Base-by-base conservation (phyloP, 1,284 basidiomycete genomes). In the Ceratobasidium sp. region DNA sequence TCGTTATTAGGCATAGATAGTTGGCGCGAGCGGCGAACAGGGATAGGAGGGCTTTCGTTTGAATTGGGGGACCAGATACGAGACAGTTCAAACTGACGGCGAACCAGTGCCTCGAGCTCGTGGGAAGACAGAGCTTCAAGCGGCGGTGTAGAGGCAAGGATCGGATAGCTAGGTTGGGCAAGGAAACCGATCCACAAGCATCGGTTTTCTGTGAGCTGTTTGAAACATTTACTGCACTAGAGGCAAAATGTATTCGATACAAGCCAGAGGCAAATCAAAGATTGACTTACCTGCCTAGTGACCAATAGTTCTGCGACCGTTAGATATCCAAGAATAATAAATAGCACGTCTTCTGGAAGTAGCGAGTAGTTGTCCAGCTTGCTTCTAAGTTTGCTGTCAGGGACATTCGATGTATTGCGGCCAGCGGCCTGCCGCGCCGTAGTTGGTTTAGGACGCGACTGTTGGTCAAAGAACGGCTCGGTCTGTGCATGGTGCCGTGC, bases 1-100 rank as follows among this genome's bases (percentile, higher is more conserved):
- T 69, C 66, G 43, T 69, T 69, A 54, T 69, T 69, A 8, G 66
- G 66, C 66, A 69, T 69, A 18, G 54, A 26, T n/a, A 69, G 28
- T 21, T 43, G 52, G 41, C 41, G 41, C 4, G 66, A 57, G 21
- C 41, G 41, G 18, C 26, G 44, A 28, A 47, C 38, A n/a, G 50
- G 8, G 23, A 69, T 58, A 9, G 41, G 41, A 1, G 54, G n/a
- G 8, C 30, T 32, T 11, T 11, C n/a, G 16, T 41, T 38, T 44
- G 35, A 16, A 28, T 67, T 67, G 18, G 66, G 66, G 16, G 66
- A 55, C 66, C 66, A 69, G n/a, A 30, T 44, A 46, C 54, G 66
- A 9, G 66, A 55, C 30, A 69, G 54, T 18, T 57, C 66, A 43
- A 57, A 58, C 47, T 69, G 66, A 8, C 54, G 50, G n/a, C 66